These are phyloP conservation scores for Aspergillus puulaauensis DNA, from an alignment of 2,329 filamentous ascomycete genomes.

Conservation along the genomic window DNA sequence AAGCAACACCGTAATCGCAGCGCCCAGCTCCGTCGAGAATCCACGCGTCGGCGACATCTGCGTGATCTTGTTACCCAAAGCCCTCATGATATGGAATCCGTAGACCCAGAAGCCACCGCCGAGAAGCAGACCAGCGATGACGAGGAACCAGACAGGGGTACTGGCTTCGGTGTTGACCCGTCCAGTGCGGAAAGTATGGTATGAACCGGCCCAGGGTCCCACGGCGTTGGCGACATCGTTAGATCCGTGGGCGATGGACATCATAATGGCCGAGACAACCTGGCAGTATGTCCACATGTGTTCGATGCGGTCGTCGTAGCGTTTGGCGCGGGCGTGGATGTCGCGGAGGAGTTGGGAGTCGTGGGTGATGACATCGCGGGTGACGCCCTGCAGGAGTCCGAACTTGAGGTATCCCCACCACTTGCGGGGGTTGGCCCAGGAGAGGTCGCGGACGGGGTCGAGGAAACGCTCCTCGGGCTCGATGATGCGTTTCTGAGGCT, in stretches of 20 bases:
- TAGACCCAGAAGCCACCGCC: constrained; percentile 45
- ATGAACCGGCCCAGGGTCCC: constrained; percentile 42
- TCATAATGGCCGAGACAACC: constrained; percentile 42
- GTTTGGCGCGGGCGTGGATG: constrained; percentile 42
- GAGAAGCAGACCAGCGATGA: constrained; percentile 40
- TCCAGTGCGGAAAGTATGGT: constrained; percentile 35
- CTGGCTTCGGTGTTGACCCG: constrained; percentile 30
- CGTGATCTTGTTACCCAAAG: constrained; percentile 45
- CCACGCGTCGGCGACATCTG: constrained; percentile 36
- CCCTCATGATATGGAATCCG: constrained; percentile 43
- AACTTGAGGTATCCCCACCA: constrained; percentile 44
- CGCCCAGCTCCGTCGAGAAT: constrained; percentile 41
- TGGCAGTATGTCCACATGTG: constrained; percentile 50
- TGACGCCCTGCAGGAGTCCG: constrained; percentile 46
- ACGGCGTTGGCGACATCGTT: constrained; percentile 48
- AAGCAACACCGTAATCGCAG: constrained; percentile 40
- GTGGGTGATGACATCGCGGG: constrained; percentile 43
- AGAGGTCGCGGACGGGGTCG: constrained; percentile 17
- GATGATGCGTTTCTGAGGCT: constrained; percentile 18
- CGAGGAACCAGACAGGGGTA: constrained; percentile 43
- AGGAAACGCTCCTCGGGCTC: constrained; percentile 28
- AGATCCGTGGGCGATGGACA: constrained; percentile 46
- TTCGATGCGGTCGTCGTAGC: constrained; percentile 49
- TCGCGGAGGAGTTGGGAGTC: constrained; percentile 39
- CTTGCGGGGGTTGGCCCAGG: constrained; percentile 21